These are phyloP conservation scores for Chrysosporium queenslandicum DNA, from an alignment of 2,329 filamentous ascomycete species.

Conservation along the genomic window DNA sequence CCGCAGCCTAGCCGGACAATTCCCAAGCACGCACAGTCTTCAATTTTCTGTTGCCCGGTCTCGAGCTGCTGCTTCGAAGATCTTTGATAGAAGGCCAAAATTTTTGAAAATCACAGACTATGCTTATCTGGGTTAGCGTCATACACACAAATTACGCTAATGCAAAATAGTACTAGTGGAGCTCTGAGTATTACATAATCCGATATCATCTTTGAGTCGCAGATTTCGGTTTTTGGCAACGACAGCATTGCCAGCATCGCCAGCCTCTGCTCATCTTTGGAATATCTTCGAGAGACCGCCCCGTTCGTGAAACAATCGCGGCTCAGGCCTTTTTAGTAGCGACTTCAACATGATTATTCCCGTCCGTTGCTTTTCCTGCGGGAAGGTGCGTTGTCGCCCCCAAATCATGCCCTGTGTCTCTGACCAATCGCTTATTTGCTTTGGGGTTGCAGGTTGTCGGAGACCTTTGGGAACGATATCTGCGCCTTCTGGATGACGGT, in stretches of 20 bases:
- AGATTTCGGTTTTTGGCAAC: background rate
- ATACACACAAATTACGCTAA: background rate
- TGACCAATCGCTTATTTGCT: constrained; percentile 1
- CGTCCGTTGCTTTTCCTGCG: constrained; percentile 96
- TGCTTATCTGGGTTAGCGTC: background rate
- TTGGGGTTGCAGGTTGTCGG: constrained; percentile 64
- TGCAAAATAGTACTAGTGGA: background rate
- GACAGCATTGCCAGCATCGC: too few species aligned
- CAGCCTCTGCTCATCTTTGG: too few species aligned
- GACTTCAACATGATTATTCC: constrained; percentile 76
- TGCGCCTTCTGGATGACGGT: constrained; percentile 73
- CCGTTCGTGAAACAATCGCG: background rate
- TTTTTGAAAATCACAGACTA: background rate
- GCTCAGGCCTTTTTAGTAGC: background rate
- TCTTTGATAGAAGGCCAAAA: background rate
- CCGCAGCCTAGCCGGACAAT: background rate
- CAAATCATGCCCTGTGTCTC: background rate
- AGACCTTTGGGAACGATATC: constrained; percentile 94
- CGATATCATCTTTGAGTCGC: too few species aligned
- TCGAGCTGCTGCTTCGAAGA: background rate
- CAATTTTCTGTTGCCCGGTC: background rate
- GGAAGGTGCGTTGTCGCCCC: constrained; percentile 58
- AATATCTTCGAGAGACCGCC: background rate
- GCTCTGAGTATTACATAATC: background rate
- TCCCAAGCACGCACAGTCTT: background rate